Conservation (phyloP, 306 rosid species). For the Cajanus cajan region DNA sequence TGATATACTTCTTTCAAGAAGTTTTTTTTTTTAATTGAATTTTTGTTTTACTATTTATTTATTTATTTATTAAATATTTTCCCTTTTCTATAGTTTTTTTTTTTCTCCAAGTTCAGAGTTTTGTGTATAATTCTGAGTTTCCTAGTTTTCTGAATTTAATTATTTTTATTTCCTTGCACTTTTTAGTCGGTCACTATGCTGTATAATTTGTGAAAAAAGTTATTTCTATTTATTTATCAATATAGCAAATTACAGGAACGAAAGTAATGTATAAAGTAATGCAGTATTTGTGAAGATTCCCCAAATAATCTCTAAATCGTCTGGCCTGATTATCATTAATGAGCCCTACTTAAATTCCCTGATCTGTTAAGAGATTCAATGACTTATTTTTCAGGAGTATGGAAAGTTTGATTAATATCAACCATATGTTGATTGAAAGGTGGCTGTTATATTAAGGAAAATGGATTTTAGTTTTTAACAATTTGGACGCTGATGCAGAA, state of each 20-base stretch:
- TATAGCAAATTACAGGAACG: not conserved
- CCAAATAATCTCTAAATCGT: not conserved
- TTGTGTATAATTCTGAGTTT: not conserved
- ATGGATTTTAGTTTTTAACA: slow-evolving; percentile 2
- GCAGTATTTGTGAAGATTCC: not conserved
- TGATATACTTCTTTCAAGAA: not conserved
- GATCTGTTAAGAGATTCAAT: not conserved
- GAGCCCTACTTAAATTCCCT: not conserved
- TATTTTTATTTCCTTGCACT: not conserved
- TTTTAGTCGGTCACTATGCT: not conserved
- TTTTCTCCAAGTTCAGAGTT: too few relatives aligned
- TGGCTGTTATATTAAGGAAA: not conserved
- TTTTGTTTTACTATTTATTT: not conserved
- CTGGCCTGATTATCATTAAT: not conserved
- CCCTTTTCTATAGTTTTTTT: not conserved
- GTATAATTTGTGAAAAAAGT: not conserved
- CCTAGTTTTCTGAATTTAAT: not conserved
- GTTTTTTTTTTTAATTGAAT: not conserved
- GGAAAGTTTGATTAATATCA: not conserved
- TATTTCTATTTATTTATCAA: not conserved
- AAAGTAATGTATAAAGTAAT: not conserved
- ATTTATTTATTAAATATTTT: not conserved
- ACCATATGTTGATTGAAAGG: not conserved
- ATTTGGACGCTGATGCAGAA: not conserved
- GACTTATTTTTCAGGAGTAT: not conserved